These are phyloP conservation scores for Carex parvula DNA, from an alignment of 176 grass and related monocot genomes.

Conservation along the genomic window DNA sequence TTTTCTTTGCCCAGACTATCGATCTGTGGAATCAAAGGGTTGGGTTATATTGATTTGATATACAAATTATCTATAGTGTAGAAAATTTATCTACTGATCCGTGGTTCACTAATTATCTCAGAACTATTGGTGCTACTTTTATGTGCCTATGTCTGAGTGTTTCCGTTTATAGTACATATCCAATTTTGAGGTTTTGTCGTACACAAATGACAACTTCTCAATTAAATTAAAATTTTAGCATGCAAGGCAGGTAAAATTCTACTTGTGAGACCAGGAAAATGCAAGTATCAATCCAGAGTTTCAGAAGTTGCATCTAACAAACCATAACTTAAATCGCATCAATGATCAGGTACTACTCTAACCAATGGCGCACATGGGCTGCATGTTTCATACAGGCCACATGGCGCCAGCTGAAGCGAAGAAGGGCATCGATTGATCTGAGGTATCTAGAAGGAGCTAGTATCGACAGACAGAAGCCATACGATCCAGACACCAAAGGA, in stretches of 20 bases:
- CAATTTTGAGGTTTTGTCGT: background rate
- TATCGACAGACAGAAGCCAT: background rate
- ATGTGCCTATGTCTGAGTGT: background rate
- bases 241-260: background rate
- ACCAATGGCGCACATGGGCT: constrained; percentile 93
- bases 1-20: background rate
- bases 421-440: constrained; percentile 60
- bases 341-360: constrained; percentile 69
- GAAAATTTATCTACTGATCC: background rate
- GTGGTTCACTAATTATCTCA: background rate
- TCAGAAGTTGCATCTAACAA: background rate
- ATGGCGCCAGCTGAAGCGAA: constrained; percentile 61
- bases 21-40: background rate
- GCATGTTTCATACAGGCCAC: constrained; percentile 95
- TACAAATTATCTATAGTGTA: background rate
- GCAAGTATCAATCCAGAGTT: background rate
- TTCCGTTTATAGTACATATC: background rate
- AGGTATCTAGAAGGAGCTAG: constrained; percentile 24
- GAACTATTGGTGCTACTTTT: background rate
- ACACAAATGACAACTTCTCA: background rate
- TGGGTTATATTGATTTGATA: background rate
- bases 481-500: background rate
- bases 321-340: constrained; percentile 5
- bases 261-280: background rate
- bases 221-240: background rate